Base-by-base conservation (phyloP, 2,329 filamentous ascomycete genomes). In the Clathrospora elynae region DNA sequence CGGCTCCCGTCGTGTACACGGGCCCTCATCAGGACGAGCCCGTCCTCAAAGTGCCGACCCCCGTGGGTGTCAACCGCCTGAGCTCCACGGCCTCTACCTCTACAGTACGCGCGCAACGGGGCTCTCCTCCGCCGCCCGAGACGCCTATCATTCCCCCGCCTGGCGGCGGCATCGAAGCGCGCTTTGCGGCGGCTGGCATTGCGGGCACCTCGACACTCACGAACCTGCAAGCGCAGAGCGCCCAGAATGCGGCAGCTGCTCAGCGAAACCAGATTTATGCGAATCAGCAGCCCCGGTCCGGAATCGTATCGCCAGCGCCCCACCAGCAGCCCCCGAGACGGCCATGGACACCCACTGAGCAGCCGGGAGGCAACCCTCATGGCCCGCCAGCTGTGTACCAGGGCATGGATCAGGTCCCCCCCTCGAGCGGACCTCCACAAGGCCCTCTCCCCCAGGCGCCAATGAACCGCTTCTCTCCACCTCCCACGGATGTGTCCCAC, bases 341-440 rank as follows among this genome's bases (percentile, higher is more conserved):
- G 33, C 91, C 91, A 19, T 97, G 92, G 93, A 97, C 92, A 7
- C 93, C 93, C 1, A 97, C 93, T 3, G 93, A 99, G 68, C 80
- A 85, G 43, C 90, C 91, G 1, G 90, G 90, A 20, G 86, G 85
- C 49, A 86, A 90, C 37, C 89, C 90, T 4, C 90, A 96, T 73
- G 91, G 91, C 0, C 90, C 90, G 19, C 90, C 92, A 1, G 90
- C 88, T 0, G 87, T 95, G 1, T 97, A 96, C 59, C 92, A 96
- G 71, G 93, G 93, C 5, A 81, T 83, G 37, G 86, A 85, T 53
- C 84, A 88, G 49, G 83, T 91, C 6, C 57, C 55, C 16, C 54
- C 44, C 67, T 73, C 39, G 61, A 70, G 20, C 71, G 75, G 57
- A 71, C 73, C 54, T 48, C 63, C 61, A n/a, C 61, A 66, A 31